Evolutionary conservation across 768 basidiomycete species (phyloP).

Genomic region (Agaricus bisporus): DNA sequence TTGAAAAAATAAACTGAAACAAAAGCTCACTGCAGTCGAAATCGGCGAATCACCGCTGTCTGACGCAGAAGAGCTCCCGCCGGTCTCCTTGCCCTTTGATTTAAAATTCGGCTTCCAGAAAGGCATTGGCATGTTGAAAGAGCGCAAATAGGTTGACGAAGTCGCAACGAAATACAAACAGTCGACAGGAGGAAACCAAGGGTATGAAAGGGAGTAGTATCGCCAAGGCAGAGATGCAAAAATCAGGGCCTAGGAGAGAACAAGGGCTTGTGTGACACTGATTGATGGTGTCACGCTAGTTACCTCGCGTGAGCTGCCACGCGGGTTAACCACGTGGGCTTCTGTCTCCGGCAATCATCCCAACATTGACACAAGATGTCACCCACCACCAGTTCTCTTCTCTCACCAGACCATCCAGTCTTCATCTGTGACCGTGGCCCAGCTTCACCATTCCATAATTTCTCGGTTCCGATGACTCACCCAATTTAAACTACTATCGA

Average conservation of each 20-base stretch:
- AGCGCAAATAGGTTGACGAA: background rate
- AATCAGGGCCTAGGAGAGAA: slow-evolving; percentile 7
- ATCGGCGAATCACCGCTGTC: slow-evolving; percentile 9
- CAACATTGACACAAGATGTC: slow-evolving; percentile 9
- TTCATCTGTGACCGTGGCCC: background rate
- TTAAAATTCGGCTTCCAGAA: slow-evolving; percentile 3
- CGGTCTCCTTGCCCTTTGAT: background rate
- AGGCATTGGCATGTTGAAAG: background rate
- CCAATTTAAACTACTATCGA: too few species aligned
- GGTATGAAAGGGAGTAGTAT: background rate
- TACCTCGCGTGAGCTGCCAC: slow-evolving; percentile 8
- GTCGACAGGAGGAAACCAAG: background rate
- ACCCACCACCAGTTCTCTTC: background rate
- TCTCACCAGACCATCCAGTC: background rate
- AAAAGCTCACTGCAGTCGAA: slow-evolving; percentile 1
- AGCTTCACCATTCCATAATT: background rate
- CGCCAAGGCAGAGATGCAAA: slow-evolving; percentile 4
- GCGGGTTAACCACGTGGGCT: slow-evolving; percentile 10
- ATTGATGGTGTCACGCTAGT: slow-evolving; percentile 11
- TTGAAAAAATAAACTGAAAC: background rate
- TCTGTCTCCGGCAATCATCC: slow-evolving; percentile 9
- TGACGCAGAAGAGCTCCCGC: slow-evolving; percentile 6
- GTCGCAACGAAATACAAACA: slow-evolving; percentile 1
- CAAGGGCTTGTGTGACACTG: slow-evolving; percentile 6
- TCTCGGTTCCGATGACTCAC: too few species aligned